phyloP scores from a whole-genome alignment of 495 filamentous ascomycete species.

The Talaromyces stipitatus region DNA sequence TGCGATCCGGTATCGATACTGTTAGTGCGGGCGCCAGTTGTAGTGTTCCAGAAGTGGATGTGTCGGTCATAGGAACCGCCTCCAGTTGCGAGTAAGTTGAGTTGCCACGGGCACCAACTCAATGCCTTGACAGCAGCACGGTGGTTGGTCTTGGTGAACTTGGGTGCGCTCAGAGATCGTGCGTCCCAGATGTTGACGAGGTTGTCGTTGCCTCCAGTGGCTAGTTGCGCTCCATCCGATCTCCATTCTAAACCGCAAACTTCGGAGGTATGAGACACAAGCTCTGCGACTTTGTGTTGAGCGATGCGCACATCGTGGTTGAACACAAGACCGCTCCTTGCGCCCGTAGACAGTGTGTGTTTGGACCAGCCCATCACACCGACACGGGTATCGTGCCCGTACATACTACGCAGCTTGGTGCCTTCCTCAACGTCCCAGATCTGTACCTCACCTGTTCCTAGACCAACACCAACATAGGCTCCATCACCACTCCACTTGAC shows the following conservation, averaged over 20 bases:
- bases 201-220: conserved; percentile 97
- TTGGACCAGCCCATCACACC: conserved; percentile 99
- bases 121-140: conserved; percentile 97
- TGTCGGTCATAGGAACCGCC: conserved; percentile 94
- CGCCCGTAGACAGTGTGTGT: conserved; percentile 90
- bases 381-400: conserved; percentile 92
- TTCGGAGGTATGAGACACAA: conserved; percentile 92
- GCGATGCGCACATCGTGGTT: conserved; percentile 99
- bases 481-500: conserved; percentile 99
- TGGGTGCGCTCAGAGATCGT: conserved; percentile 81
- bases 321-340: conserved; percentile 90
- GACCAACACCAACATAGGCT: conserved; percentile 90
- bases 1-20: conserved; percentile 97
- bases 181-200: conserved; percentile 98
- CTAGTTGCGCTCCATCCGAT: conserved; percentile 89
- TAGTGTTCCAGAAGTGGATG: conserved; percentile 99
- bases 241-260: conserved; percentile 98
- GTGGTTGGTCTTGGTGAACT: conserved; percentile 99
- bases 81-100: conserved; percentile 91
- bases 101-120: conserved; percentile 98
- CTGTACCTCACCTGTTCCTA: conserved; percentile 93
- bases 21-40: conserved; percentile 93
- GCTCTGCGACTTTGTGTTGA: conserved; percentile 94
- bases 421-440: conserved; percentile 99
- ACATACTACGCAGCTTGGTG: conserved; percentile 94